phyloP scores from a whole-genome alignment of 208 protist species.

The Leishmania mexicana region DNA sequence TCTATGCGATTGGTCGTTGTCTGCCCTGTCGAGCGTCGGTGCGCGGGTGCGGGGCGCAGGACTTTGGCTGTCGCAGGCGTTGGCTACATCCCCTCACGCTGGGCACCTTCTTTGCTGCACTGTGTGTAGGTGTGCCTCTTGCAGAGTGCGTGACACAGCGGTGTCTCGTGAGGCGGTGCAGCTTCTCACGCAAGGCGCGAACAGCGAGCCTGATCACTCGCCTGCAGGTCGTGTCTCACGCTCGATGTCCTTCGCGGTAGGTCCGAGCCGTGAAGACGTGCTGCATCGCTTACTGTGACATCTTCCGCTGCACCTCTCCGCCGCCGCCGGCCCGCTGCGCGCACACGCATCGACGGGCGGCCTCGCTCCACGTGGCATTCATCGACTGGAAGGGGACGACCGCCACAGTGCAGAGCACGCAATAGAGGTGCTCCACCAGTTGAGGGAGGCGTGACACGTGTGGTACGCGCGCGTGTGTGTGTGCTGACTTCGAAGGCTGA shows the following conservation, averaged over 20 bases:
- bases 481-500: background rate
- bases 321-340: background rate
- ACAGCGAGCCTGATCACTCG: background rate
- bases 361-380: background rate
- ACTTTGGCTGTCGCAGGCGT: background rate
- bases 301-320: background rate
- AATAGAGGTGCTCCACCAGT: background rate
- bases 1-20: background rate
- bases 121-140: background rate
- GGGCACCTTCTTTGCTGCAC: background rate
- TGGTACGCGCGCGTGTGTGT: background rate
- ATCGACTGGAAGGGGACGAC: background rate
- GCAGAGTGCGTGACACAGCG: background rate
- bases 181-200: background rate
- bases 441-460: background rate
- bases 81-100: background rate
- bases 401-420: background rate
- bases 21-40: background rate
- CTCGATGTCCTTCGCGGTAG: background rate
- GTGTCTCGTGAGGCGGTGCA: background rate
- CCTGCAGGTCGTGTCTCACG: background rate
- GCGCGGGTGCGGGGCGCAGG: background rate
- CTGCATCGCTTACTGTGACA: background rate
- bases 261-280: background rate
- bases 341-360: background rate